Conservation (phyloP, 352 stramenopile genomes). For the Pythium myriotylum region DNA sequence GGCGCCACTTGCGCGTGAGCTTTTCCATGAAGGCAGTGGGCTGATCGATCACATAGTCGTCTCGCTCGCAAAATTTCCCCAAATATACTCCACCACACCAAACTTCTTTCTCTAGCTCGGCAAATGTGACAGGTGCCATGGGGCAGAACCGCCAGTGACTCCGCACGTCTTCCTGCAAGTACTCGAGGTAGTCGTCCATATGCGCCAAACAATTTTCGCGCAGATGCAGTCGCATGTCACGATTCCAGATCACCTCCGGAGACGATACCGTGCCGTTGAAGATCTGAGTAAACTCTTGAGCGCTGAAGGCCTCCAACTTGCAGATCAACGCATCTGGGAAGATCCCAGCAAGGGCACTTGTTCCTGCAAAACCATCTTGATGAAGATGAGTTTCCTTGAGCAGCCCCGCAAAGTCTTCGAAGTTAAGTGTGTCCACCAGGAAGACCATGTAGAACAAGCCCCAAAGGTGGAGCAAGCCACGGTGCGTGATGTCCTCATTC, state of each 20-base stretch:
- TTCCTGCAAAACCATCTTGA: conserved; percentile 52
- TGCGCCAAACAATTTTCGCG: conserved; percentile 89
- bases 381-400: conserved; percentile 69
- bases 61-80: conserved; percentile 88
- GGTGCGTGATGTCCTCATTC: conserved; percentile 36
- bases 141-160: conserved; percentile 90
- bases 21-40: conserved; percentile 87
- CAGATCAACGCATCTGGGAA: conserved; percentile 91
- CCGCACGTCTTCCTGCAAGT: conserved; percentile 87
- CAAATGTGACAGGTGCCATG: conserved; percentile 91
- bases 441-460: conserved; percentile 84
- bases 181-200: conserved; percentile 90
- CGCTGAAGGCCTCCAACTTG: conserved; percentile 80
- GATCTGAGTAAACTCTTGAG: conserved; percentile 86
- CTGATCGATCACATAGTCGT: conserved; percentile 83
- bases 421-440: conserved; percentile 42
- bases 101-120: conserved; percentile 89
- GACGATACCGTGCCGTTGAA: conserved; percentile 88
- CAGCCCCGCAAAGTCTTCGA: conserved; percentile 61
- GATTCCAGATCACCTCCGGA: conserved; percentile 94
- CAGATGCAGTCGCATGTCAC: conserved; percentile 91
- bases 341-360: conserved; percentile 80
- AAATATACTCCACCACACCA: conserved; percentile 96
- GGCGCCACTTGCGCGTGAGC: conserved; percentile 79
- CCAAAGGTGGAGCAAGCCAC: conserved; percentile 53